Conservation (phyloP, 139 green algal species). For the Gonium pectorale region DNA sequence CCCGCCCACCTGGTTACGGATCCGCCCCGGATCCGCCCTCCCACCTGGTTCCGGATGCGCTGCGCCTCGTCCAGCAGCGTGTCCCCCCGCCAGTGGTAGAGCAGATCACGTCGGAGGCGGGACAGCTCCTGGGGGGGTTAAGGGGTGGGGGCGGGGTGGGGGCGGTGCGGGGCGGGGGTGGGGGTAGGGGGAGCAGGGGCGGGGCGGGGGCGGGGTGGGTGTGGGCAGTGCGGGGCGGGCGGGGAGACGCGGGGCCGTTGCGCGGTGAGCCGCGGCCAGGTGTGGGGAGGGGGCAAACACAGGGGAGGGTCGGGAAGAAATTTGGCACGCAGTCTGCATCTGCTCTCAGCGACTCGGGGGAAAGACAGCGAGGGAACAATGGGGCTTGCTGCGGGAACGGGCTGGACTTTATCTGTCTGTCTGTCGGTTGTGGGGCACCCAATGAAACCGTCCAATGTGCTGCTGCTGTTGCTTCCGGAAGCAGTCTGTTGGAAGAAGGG, state of each 20-base stretch:
- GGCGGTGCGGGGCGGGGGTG: background rate
- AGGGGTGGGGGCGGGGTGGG: too few species aligned
- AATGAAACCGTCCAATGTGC: background rate
- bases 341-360: too few species aligned
- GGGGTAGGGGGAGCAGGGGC: background rate
- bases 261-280: background rate
- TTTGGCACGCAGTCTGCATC: too few species aligned
- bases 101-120: conserved; percentile 12
- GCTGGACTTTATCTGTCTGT: too few species aligned
- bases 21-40: background rate
- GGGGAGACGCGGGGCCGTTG: background rate
- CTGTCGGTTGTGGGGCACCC: too few species aligned
- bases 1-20: too few species aligned
- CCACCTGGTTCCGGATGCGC: conserved; percentile 16
- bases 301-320: too few species aligned
- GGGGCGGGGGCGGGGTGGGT: background rate
- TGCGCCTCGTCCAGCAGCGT: conserved; percentile 30
- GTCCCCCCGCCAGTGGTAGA: conserved; percentile 37
- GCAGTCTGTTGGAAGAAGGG: background rate
- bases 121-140: conserved; percentile 4
- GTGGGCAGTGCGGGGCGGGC: too few species aligned
- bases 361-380: too few species aligned
- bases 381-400: too few species aligned
- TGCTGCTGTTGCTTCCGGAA: background rate
- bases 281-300: background rate